Conservation (phyloP, 768 basidiomycete species). For the Mycena rebaudengoi region DNA sequence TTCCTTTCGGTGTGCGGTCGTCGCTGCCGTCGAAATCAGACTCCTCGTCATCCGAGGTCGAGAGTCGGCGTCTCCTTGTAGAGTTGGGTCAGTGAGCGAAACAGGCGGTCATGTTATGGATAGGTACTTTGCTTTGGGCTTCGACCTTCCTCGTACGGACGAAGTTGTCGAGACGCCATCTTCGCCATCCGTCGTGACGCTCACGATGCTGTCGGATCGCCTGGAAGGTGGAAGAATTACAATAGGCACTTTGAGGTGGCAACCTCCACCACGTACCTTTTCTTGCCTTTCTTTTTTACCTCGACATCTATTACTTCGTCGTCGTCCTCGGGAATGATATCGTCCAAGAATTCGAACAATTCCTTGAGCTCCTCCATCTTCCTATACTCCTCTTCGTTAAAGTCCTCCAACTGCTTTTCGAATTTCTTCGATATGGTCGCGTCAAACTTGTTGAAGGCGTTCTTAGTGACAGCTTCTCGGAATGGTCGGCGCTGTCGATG, state of each 20-base stretch:
- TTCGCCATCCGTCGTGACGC: slow-evolving; percentile 48
- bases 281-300: slow-evolving; percentile 55
- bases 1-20: slow-evolving; percentile 37
- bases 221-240: slow-evolving; percentile 38
- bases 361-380: slow-evolving; percentile 69
- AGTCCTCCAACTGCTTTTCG: slow-evolving; percentile 71
- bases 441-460: slow-evolving; percentile 79
- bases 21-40: slow-evolving; percentile 49
- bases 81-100: not conserved
- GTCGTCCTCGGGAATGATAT: slow-evolving; percentile 74
- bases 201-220: slow-evolving; percentile 67
- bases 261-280: slow-evolving; percentile 44
- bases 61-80: slow-evolving; percentile 63
- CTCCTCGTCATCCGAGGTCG: slow-evolving; percentile 57
- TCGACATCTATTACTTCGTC: slow-evolving; percentile 56
- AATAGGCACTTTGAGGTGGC: not conserved
- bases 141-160: slow-evolving; percentile 39
- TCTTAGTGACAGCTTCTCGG: slow-evolving; percentile 67
- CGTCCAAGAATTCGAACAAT: slow-evolving; percentile 76
- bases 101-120: not conserved
- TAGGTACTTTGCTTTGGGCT: slow-evolving; percentile 51
- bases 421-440: slow-evolving; percentile 73
- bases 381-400: slow-evolving; percentile 76
- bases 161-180: slow-evolving; percentile 48
- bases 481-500: slow-evolving; percentile 48